Evolutionary conservation across 305 asterid genomes (phyloP).

Genomic region (Lippia alba): DNA sequence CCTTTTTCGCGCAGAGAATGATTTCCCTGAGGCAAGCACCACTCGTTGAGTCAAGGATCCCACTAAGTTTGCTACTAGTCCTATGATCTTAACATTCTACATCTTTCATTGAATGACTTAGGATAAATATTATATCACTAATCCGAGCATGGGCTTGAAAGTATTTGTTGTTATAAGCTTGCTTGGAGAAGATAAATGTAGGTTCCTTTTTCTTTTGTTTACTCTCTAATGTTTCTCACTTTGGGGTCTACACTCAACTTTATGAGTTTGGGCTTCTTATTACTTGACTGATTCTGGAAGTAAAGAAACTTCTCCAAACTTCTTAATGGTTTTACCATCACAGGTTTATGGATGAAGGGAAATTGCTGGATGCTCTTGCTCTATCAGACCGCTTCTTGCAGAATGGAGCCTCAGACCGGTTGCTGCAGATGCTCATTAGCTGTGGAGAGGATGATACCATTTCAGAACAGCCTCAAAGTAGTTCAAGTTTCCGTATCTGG

Average conservation of each 20-base stretch:
- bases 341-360: slow-evolving; percentile 94
- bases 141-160: slow-evolving; percentile 22
- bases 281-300: slow-evolving; percentile 22
- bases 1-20: slow-evolving; percentile 1
- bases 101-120: slow-evolving; percentile 17
- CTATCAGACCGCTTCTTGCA: slow-evolving; percentile 95
- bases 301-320: slow-evolving; percentile 20
- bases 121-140: slow-evolving; percentile 10
- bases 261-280: slow-evolving; percentile 22
- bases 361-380: slow-evolving; percentile 93
- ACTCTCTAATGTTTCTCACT: slow-evolving; percentile 4
- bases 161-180: slow-evolving; percentile 20
- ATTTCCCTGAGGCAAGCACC: neutral
- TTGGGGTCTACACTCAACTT: slow-evolving; percentile 22
- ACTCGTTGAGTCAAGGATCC: slow-evolving; percentile 24
- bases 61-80: slow-evolving; percentile 4
- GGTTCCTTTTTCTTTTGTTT: slow-evolving; percentile 23
- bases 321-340: slow-evolving; percentile 32
- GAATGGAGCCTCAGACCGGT: slow-evolving; percentile 87
- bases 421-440: slow-evolving; percentile 83
- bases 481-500: slow-evolving; percentile 62
- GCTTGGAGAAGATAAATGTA: slow-evolving; percentile 18
- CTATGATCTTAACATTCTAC: slow-evolving; percentile 26
- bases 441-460: slow-evolving; percentile 63
- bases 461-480: slow-evolving; percentile 58